Percentiles rank a stretch among this genome's conserved stretches.
These are phyloP conservation scores for Exserohilum turcica DNA, from an alignment of 2,329 filamentous ascomycete species.

Conservation along the genomic window DNA sequence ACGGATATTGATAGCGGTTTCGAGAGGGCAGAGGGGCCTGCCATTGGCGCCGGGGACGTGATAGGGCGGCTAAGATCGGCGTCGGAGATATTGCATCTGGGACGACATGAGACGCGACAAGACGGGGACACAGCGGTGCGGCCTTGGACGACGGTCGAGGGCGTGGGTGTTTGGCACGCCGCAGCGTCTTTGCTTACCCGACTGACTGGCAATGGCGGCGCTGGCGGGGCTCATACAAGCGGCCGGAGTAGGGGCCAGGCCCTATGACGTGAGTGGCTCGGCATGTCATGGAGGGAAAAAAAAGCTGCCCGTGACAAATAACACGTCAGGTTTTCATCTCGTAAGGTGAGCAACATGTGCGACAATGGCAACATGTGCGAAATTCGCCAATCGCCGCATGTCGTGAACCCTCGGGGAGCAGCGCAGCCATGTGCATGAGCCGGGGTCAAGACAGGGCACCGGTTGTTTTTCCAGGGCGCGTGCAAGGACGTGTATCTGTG, in stretches of 20 bases:
- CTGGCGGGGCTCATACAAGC: slow-evolving; percentile 10
- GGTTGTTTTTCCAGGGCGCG: background rate
- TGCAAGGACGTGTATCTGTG: too few species aligned
- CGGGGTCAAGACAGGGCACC: background rate
- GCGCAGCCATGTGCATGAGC: background rate
- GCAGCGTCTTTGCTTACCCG: background rate
- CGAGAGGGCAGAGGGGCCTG: background rate
- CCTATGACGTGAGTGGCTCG: slow-evolving; percentile 14
- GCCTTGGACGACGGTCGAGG: background rate
- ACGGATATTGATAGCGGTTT: background rate
- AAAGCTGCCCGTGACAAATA: slow-evolving; percentile 13
- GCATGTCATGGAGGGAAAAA: background rate
- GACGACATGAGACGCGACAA: background rate
- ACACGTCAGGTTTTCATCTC: background rate
- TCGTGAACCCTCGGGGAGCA: background rate
- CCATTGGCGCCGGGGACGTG: background rate
- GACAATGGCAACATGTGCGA: too few species aligned
- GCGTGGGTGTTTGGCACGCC: slow-evolving; percentile 6
- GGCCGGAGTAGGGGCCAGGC: slow-evolving; percentile 3
- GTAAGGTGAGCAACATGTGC: too few species aligned
- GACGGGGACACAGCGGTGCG: background rate
- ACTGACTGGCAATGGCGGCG: slow-evolving; percentile 10
- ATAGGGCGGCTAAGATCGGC: background rate
- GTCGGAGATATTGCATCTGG: slow-evolving; percentile 8
- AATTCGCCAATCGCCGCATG: slow-evolving; percentile 2